Percentiles rank a stretch among this genome's conserved stretches.
Evolutionary conservation across 257 asterid species (phyloP).

Genomic region (Leptodermis oblonga): DNA sequence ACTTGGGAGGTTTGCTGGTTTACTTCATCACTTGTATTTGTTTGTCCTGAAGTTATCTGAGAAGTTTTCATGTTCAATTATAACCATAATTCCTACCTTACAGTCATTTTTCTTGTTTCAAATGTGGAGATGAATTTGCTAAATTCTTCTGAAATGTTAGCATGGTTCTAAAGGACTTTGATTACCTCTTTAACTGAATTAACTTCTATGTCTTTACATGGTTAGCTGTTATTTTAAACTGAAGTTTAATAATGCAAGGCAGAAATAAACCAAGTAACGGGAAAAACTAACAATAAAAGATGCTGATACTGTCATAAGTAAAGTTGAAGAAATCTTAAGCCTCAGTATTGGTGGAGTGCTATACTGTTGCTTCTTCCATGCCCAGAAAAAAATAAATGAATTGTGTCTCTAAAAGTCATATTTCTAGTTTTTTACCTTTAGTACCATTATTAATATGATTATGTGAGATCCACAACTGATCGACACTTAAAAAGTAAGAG

Average conservation of each 20-base stretch:
- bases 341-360: background rate
- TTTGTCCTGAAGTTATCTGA: background rate
- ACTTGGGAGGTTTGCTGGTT: slow-evolving; percentile 62
- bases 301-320: background rate
- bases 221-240: background rate
- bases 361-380: too few species aligned
- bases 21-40: background rate
- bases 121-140: background rate
- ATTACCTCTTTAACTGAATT: background rate
- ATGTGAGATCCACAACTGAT: too few species aligned
- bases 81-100: background rate
- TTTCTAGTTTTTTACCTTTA: too few species aligned
- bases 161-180: background rate
- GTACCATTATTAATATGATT: too few species aligned
- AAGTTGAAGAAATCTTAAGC: background rate
- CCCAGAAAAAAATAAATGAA: too few species aligned
- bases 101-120: background rate
- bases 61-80: background rate
- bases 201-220: background rate
- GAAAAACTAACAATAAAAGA: background rate
- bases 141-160: background rate
- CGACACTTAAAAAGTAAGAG: too few species aligned
- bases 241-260: background rate
- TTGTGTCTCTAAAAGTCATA: too few species aligned
- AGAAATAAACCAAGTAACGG: background rate